Percentiles rank a stretch among this genome's conserved stretches.
Evolutionary conservation across 495 filamentous ascomycete genomes (phyloP).

Genomic region (Aspergillus taichungensis): DNA sequence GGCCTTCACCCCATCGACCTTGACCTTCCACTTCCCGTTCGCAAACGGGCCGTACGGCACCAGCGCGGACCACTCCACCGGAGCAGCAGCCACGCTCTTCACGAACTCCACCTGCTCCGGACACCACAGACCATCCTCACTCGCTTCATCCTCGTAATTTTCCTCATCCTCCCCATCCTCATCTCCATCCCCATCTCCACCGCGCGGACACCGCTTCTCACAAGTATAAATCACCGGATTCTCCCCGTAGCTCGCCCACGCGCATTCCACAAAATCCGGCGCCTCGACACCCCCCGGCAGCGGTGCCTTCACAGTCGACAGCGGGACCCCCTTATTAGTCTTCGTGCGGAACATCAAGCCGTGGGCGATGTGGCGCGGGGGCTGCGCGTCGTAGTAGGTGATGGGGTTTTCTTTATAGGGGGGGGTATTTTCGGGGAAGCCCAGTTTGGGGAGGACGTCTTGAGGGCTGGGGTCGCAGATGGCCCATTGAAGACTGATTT

Average conservation of each 20-base stretch:
- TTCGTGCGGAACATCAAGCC: constrained; percentile 6
- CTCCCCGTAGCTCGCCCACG: constrained; percentile 3
- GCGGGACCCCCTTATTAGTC: background rate
- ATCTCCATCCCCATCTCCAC: background rate
- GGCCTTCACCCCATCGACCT: background rate
- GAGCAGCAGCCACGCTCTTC: background rate
- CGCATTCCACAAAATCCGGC: background rate
- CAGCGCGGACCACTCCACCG: background rate
- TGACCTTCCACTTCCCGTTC: constrained; percentile 4
- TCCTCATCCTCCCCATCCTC: too few species aligned
- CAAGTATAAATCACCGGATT: background rate
- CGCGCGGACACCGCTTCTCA: background rate
- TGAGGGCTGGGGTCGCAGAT: constrained; percentile 1
- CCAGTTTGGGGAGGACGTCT: background rate
- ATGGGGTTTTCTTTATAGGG: constrained; percentile 2
- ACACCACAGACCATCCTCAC: background rate
- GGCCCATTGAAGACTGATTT: constrained; percentile 3
- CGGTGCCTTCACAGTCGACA: constrained; percentile 1
- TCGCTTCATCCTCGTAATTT: too few species aligned
- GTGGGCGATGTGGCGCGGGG: background rate
- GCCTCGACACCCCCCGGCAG: background rate
- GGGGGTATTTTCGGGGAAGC: background rate
- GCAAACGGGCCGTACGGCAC: background rate
- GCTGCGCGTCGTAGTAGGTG: constrained; percentile 2
- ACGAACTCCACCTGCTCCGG: background rate